Percentiles rank a stretch among this genome's conserved stretches.
Conservation (phyloP, 2,329 filamentous ascomycete species). For the Coleophoma crateriformis region DNA sequence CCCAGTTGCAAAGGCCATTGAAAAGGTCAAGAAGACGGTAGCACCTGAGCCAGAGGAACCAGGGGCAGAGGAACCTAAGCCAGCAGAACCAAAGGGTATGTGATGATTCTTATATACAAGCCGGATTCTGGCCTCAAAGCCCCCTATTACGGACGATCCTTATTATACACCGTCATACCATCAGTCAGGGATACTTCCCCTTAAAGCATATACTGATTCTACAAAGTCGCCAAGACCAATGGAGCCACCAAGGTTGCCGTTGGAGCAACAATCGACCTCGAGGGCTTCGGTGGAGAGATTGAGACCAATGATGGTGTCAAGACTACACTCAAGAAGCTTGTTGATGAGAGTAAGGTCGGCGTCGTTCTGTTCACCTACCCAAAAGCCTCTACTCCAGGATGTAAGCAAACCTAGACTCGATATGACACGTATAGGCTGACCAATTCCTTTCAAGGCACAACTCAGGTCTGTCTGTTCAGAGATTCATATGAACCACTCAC, state of each 20-base stretch:
- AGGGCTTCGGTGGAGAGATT: constrained; percentile 64
- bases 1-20: constrained; percentile 32
- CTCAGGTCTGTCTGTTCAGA: constrained; percentile 88
- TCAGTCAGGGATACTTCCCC: no score
- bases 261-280: constrained; percentile 50
- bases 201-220: constrained; percentile 2
- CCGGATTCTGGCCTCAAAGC: no score
- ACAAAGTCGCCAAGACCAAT: constrained; percentile 22
- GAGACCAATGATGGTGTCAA: constrained; percentile 80
- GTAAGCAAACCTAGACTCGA: constrained; percentile 49
- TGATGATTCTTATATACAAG: no score
- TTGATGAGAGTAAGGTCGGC: constrained; percentile 77
- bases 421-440: neutral
- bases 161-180: no score
- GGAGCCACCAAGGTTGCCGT: constrained; percentile 34
- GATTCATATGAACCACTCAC: constrained; percentile 76
- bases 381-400: constrained; percentile 88
- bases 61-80: no score
- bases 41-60: constrained; percentile 4
- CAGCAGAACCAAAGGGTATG: no score
- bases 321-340: constrained; percentile 73
- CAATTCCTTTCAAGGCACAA: constrained; percentile 61
- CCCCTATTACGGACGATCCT: no score
- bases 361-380: constrained; percentile 95
- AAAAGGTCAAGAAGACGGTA: constrained; percentile 30